Evolutionary conservation across 176 grass and related monocot genomes (phyloP), one percentile per base, ranked within the genome.

Genomic region (Pontederia paniculata): DNA sequence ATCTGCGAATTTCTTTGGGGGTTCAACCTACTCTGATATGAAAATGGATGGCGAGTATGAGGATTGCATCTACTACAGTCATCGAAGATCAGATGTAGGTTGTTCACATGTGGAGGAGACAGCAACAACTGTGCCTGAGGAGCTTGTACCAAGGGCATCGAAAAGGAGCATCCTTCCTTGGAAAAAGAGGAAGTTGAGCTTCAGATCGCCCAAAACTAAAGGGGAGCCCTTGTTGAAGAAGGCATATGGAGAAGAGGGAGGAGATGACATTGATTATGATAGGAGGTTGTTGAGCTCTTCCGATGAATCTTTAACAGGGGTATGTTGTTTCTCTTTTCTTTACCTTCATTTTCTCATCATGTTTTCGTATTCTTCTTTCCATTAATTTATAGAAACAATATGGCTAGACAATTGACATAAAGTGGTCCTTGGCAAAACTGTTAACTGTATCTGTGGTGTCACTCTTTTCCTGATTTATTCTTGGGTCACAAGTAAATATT

Each of bases 251-350:
- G 89, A 98, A 74, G 93, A 93, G 75, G 94, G 94, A 37, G 94
- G 94, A 48, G 94, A 98, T 56, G 94, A 93, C 77, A 98, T 98
- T 67, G 87, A 98, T 50, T 88, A 84, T 68, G 94, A 91, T 50
- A 77, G 94, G 10, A 70, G 93, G 42, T 63, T 86, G 25, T 63
- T 98, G 70, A 88, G 76, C 49, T 84, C 91, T 57, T 88, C 75
- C 9, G 83, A 88, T 67, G 86, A 78, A 58, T 84, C 78, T 66
- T 31, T 71, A 23, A 58, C 51, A 57, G 74, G 67, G 63, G 91
- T 97, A 84, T 20, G 21, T 62, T 62, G 80, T 23, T 65, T 53
- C 14, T 13, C 47, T 37, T 71, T 46, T 78, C 50, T 68, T 17
- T 70, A 43, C 31, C 11, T 4, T 12, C 49, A 62, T 5, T 23